A percentile compares a stretch with the other conserved stretches of the same genome.
These are phyloP conservation scores for Pelomyxa schiedti DNA, from an alignment of 78 protist species.

Conservation along the genomic window DNA sequence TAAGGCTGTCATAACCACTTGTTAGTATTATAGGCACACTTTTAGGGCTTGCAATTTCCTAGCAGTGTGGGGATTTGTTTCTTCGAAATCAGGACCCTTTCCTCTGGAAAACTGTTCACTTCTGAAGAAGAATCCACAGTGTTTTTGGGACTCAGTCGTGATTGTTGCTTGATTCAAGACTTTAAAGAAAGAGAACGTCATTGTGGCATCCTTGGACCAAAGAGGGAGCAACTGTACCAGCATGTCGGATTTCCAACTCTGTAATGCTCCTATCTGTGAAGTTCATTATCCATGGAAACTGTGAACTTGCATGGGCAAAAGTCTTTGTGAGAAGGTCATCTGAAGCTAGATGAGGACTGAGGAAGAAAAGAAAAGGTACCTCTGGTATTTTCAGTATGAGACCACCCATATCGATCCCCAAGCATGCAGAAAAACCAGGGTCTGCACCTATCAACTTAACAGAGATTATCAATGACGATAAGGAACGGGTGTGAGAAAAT, in stretches of 20 bases:
- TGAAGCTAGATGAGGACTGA: neutral
- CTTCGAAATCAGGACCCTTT: too few relatives aligned
- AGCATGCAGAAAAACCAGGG: constrained; percentile 7
- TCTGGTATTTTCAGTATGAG: neutral
- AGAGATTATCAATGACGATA: neutral
- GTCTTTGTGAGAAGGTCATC: constrained; percentile 6
- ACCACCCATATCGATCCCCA: constrained; percentile 4
- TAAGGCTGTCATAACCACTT: neutral
- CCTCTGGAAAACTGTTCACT: too few relatives aligned
- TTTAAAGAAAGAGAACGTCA: too few relatives aligned
- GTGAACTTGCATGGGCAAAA: neutral
- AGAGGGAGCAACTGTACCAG: neutral
- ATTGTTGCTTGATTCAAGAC: too few relatives aligned
- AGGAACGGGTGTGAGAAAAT: neutral
- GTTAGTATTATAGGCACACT: neutral
- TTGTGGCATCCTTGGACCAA: neutral
- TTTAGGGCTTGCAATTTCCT: too few relatives aligned
- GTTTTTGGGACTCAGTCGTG: too few relatives aligned
- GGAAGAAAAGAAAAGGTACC: neutral
- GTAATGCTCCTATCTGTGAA: neutral
- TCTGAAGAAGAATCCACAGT: too few relatives aligned
- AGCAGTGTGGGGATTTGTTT: too few relatives aligned
- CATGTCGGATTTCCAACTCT: constrained; percentile 1
- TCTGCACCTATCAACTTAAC: neutral
- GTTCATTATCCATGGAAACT: neutral